Percentiles rank a stretch among this genome's conserved stretches.
Evolutionary conservation across 345 rosid species (phyloP).

Genomic region (Sisymbrium irio): DNA sequence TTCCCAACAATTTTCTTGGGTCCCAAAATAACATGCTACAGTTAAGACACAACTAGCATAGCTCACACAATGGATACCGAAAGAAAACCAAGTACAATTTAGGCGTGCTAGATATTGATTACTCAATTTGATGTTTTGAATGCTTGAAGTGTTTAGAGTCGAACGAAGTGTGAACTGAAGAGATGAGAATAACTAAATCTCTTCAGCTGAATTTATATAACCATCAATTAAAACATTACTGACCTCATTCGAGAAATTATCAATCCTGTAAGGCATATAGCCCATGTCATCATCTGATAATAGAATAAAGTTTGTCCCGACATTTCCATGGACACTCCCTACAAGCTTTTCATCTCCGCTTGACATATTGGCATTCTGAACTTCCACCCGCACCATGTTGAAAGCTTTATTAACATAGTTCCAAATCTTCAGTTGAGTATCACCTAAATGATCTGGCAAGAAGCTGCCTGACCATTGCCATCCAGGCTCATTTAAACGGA

Average conservation of each 20-base stretch:
- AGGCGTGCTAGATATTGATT: neutral
- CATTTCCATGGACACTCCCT: conserved; percentile 69
- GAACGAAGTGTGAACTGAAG: conserved; percentile 2
- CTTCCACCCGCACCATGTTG: conserved; percentile 84
- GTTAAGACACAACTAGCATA: conserved; percentile 15
- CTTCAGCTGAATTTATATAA: conserved; percentile 1
- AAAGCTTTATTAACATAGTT: conserved; percentile 66
- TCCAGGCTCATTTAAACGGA: conserved; percentile 86
- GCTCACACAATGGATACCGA: neutral
- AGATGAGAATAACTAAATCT: neutral
- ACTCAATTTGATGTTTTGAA: conserved; percentile 1
- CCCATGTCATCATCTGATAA: conserved; percentile 89
- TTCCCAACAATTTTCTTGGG: conserved; percentile 7
- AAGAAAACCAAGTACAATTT: neutral
- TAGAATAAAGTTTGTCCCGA: conserved; percentile 85
- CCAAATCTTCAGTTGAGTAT: conserved; percentile 87
- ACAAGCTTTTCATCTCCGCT: conserved; percentile 66
- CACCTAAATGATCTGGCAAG: conserved; percentile 91
- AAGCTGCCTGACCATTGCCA: conserved; percentile 99
- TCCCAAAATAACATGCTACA: conserved; percentile 19
- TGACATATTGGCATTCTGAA: conserved; percentile 85
- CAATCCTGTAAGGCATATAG: conserved; percentile 94
- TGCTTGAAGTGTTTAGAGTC: conserved; percentile 1
- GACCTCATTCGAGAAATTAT: conserved; percentile 97
- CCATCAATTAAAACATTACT: conserved; percentile 28